Conservation (phyloP, 768 basidiomycete genomes). For the Kwoniella sp. region DNA sequence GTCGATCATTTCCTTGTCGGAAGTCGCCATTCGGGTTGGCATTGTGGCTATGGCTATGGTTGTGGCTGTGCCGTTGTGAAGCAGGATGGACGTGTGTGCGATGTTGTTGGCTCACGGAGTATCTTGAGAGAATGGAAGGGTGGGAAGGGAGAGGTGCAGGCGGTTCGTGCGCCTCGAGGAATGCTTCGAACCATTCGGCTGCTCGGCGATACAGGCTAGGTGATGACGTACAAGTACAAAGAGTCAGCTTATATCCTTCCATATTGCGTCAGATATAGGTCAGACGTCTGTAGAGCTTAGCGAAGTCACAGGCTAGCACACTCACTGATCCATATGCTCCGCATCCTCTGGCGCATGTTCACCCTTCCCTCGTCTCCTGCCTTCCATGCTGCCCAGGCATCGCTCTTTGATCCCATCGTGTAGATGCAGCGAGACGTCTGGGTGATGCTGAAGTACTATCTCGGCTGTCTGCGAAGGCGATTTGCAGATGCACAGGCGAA, state of each 20-base stretch:
- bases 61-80: background rate
- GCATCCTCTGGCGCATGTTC: conserved; percentile 34
- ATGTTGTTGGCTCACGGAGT: background rate
- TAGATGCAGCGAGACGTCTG: conserved; percentile 14
- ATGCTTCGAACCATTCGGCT: conserved; percentile 28
- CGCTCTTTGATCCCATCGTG: conserved; percentile 38
- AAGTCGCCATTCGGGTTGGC: too few species aligned
- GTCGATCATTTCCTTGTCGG: too few species aligned
- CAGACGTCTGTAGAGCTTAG: too few species aligned
- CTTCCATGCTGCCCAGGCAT: conserved; percentile 38
- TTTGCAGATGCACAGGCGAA: too few species aligned
- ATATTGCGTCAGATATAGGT: too few species aligned
- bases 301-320: background rate
- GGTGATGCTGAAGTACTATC: conserved; percentile 18
- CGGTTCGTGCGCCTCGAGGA: conserved; percentile 20
- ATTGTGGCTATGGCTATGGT: background rate
- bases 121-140: background rate
- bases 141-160: conserved; percentile 3
- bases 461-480: background rate
- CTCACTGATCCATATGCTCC: conserved; percentile 30
- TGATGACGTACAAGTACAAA: too few species aligned
- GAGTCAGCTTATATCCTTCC: too few species aligned
- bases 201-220: conserved; percentile 29
- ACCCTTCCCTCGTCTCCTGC: conserved; percentile 23
- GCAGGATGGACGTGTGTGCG: background rate